Percentiles rank a stretch among this genome's conserved stretches.
These are phyloP conservation scores for Lichtheimia hyalospora DNA, from an alignment of 371 early-diverging fungal species.

Conservation along the genomic window DNA sequence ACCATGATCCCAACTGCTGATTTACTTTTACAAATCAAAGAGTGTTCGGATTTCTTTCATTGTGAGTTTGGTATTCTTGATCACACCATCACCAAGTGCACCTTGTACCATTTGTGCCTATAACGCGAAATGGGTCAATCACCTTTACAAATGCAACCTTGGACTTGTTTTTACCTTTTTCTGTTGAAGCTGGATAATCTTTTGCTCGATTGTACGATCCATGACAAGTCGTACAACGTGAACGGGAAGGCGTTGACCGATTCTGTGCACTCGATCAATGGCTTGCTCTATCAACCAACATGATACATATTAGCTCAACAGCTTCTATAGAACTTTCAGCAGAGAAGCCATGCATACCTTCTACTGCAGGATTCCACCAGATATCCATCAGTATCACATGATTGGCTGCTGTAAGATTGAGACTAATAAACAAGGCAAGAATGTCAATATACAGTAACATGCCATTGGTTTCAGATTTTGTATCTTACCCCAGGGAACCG, in stretches of 20 bases:
- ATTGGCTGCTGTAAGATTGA: slow-evolving; percentile 75
- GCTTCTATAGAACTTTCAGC: slow-evolving; percentile 1
- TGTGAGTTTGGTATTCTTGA: slow-evolving; percentile 40
- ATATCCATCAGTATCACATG: slow-evolving; percentile 76
- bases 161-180: slow-evolving; percentile 37
- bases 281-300: slow-evolving; percentile 60
- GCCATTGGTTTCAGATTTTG: background rate
- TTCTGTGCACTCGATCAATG: slow-evolving; percentile 85
- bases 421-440: slow-evolving; percentile 39
- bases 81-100: slow-evolving; percentile 41
- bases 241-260: slow-evolving; percentile 75
- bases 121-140: background rate
- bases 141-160: background rate
- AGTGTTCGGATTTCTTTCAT: slow-evolving; percentile 42
- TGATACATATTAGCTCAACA: no score
- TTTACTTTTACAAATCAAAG: slow-evolving; percentile 27
- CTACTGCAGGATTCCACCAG: slow-evolving; percentile 90
- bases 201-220: slow-evolving; percentile 61
- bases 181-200: slow-evolving; percentile 55
- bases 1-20: background rate
- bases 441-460: background rate
- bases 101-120: slow-evolving; percentile 43
- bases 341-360: slow-evolving; percentile 36
- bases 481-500: slow-evolving; percentile 64
- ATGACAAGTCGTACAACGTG: slow-evolving; percentile 59